These are phyloP conservation scores for Periconia digitata DNA, from an alignment of 2,329 filamentous ascomycete genomes.

Conservation along the genomic window DNA sequence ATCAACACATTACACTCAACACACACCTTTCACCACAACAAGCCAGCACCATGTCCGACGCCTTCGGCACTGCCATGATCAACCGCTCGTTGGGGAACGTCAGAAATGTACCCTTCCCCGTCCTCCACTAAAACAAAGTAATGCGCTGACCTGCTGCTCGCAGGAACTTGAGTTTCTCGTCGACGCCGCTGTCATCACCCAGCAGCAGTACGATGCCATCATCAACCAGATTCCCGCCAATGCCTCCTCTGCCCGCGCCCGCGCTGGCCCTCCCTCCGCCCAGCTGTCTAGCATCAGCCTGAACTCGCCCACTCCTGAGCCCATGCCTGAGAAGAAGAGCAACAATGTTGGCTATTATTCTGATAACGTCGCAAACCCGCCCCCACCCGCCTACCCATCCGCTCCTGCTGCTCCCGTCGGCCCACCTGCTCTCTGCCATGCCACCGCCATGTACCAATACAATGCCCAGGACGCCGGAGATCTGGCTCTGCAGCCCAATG, in stretches of 20 bases:
- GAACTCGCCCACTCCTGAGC: constrained; percentile 32
- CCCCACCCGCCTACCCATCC: constrained; percentile 49
- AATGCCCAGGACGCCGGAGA: constrained; percentile 78
- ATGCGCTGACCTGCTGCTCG: constrained; percentile 16
- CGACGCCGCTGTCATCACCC: constrained; percentile 77
- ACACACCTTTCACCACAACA: background rate
- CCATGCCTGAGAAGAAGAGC: constrained; percentile 38
- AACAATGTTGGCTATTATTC: constrained; percentile 47
- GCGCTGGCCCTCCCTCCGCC: constrained; percentile 33
- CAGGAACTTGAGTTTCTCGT: constrained; percentile 90
- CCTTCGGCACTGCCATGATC: constrained; percentile 61
- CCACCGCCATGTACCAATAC: constrained; percentile 83
- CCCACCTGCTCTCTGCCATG: constrained; percentile 65
- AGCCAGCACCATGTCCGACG: constrained; percentile 40
- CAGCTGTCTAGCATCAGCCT: constrained; percentile 38
- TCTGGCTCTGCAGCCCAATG: constrained; percentile 76
- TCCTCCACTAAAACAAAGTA: background rate
- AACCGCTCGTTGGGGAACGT: constrained; percentile 86
- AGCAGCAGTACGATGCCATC: constrained; percentile 74
- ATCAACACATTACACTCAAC: background rate
- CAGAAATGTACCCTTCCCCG: constrained; percentile 64
- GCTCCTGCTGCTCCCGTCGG: constrained; percentile 53
- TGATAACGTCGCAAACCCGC: constrained; percentile 41
- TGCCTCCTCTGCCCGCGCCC: constrained; percentile 56
- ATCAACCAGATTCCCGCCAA: constrained; percentile 73